phyloP scores from a whole-genome alignment of 495 filamentous ascomycete genomes.

The Penicillium antarcticum region DNA sequence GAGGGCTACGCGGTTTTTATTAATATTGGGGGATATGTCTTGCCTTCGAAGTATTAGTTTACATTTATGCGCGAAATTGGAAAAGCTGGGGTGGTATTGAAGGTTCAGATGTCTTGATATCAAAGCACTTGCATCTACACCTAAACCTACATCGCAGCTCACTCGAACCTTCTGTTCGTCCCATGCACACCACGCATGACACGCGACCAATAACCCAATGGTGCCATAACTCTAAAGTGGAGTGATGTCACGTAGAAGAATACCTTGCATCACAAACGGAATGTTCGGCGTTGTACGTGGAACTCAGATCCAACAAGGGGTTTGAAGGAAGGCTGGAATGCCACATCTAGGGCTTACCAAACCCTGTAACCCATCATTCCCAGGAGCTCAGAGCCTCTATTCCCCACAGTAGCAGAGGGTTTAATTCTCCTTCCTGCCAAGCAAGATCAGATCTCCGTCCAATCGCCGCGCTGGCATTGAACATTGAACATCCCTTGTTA shows the following conservation, averaged over 20 bases:
- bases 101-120: too few species aligned
- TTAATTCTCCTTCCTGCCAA: background rate
- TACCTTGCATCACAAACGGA: background rate
- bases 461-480: background rate
- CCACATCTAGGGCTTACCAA: background rate
- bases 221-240: too few species aligned
- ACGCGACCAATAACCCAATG: too few species aligned
- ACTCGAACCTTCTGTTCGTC: too few species aligned
- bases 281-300: background rate
- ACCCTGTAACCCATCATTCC: slow-evolving; percentile 6
- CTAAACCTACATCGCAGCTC: background rate
- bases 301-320: background rate
- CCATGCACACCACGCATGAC: too few species aligned
- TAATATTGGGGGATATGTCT: slow-evolving; percentile 30
- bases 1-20: slow-evolving; percentile 27
- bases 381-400: background rate
- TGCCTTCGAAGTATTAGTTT: slow-evolving; percentile 12
- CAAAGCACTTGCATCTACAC: background rate
- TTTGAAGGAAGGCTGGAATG: slow-evolving; percentile 1
- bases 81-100: too few species aligned
- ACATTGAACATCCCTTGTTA: background rate
- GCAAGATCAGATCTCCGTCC: background rate
- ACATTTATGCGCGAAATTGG: too few species aligned
- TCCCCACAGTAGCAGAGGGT: background rate
- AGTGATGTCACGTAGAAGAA: background rate